Conservation (phyloP, 1,139 yeast species). For the Saccharomyces hybrid region DNA sequence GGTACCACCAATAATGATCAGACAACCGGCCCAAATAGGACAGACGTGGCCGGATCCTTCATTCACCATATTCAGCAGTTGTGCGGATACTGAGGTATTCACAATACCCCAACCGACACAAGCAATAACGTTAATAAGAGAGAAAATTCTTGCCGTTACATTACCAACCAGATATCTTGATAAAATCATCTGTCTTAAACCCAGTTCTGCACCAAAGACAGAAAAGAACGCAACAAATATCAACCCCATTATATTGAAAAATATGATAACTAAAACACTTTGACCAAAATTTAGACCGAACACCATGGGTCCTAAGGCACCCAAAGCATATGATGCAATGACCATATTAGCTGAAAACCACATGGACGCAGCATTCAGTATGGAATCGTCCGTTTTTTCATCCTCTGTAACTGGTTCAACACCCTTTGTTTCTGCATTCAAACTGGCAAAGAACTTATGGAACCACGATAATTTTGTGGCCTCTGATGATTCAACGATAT, state of each 20-base stretch:
- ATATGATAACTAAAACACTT: conserved; percentile 54
- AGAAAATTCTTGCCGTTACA: conserved; percentile 64
- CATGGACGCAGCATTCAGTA: conserved; percentile 72
- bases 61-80: conserved; percentile 70
- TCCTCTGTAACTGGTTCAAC: conserved; percentile 41
- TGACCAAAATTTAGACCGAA: conserved; percentile 57
- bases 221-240: conserved; percentile 77
- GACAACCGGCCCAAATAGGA: conserved; percentile 89
- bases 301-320: conserved; percentile 60
- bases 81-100: conserved; percentile 84
- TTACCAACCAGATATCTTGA: conserved; percentile 76
- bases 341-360: conserved; percentile 91
- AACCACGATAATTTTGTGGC: conserved; percentile 20
- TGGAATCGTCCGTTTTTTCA: conserved; percentile 44
- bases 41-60: conserved; percentile 42
- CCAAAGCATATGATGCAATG: conserved; percentile 73
- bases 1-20: conserved; percentile 61
- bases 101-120: conserved; percentile 98
- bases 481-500: conserved; percentile 11
- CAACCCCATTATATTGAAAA: conserved; percentile 66
- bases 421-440: conserved; percentile 43
- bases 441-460: conserved; percentile 32
- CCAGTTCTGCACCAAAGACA: conserved; percentile 73
- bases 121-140: conserved; percentile 70
- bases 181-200: conserved; percentile 80